These are phyloP conservation scores for Terana coerulea DNA, from an alignment of 768 basidiomycete genomes.

Conservation along the genomic window DNA sequence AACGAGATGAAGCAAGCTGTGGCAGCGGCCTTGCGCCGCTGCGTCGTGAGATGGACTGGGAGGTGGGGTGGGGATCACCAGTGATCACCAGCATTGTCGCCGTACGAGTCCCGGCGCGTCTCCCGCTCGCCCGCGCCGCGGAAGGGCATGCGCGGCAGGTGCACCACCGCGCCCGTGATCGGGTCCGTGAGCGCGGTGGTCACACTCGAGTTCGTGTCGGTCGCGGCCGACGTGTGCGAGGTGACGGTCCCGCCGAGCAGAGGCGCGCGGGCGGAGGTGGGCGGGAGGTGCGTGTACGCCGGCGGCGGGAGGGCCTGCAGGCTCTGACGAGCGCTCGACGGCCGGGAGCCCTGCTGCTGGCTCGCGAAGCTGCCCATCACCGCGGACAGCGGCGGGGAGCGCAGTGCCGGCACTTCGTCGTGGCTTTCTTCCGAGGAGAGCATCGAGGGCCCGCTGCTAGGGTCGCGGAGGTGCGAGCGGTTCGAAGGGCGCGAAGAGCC, in stretches of 20 bases:
- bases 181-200: constrained; percentile 32
- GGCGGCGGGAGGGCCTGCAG: constrained; percentile 1
- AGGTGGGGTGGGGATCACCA: constrained; percentile 2
- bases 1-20: background rate
- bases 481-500: constrained; percentile 49
- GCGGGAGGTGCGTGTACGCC: constrained; percentile 1
- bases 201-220: constrained; percentile 25
- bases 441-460: constrained; percentile 36
- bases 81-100: background rate
- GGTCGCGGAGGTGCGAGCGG: constrained; percentile 14
- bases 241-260: constrained; percentile 22
- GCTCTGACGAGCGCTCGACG: constrained; percentile 6
- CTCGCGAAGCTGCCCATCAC: constrained; percentile 13
- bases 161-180: constrained; percentile 28
- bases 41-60: constrained; percentile 2
- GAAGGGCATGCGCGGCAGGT: constrained; percentile 23
- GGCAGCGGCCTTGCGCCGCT: constrained; percentile 10
- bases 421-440: constrained; percentile 44
- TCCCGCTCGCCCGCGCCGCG: constrained; percentile 4
- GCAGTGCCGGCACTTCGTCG: constrained; percentile 17
- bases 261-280: constrained; percentile 10
- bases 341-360: constrained; percentile 1
- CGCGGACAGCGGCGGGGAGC: constrained; percentile 30
- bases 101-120: background rate
- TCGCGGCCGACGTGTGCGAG: constrained; percentile 23